Evolutionary conservation across 148 eudicot species (phyloP).

Genomic region (Diospyros lotus): DNA sequence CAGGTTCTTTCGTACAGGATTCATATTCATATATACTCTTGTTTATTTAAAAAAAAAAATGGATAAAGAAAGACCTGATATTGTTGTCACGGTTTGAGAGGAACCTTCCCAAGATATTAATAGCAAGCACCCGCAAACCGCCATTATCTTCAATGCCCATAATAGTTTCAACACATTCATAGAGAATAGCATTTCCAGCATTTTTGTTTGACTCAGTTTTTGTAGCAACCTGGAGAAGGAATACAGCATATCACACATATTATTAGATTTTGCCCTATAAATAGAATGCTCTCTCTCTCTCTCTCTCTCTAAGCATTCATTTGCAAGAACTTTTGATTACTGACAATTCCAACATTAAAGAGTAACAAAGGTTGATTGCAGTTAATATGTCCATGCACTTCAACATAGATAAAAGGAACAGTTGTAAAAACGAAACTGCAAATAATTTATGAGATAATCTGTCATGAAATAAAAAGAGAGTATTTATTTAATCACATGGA

Average conservation of each 20-base stretch:
- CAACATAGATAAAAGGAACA: not conserved
- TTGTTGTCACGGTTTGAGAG: conserved; percentile 97
- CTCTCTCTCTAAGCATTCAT: not conserved
- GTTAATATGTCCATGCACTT: not conserved
- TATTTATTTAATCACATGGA: not conserved
- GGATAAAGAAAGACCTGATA: conserved; percentile 53
- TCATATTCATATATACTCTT: too few relatives aligned
- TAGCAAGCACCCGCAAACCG: conserved; percentile 97
- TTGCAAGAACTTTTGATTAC: not conserved
- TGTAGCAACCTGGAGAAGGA: conserved; percentile 78
- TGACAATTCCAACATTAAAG: not conserved
- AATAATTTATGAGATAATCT: not conserved
- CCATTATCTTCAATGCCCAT: conserved; percentile 94
- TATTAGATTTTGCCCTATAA: not conserved
- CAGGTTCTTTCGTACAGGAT: too few relatives aligned
- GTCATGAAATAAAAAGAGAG: not conserved
- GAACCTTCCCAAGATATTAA: conserved; percentile 95
- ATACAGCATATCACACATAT: not conserved
- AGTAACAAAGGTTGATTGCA: not conserved
- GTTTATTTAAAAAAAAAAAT: not conserved
- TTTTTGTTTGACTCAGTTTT: conserved; percentile 98
- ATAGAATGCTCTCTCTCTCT: not conserved
- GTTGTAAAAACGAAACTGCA: not conserved
- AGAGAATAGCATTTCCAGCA: conserved; percentile 95
- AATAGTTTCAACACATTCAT: conserved; percentile 96